These are phyloP conservation scores for Globisporangium irregulare DNA, from an alignment of 352 stramenopile genomes.

Conservation along the genomic window DNA sequence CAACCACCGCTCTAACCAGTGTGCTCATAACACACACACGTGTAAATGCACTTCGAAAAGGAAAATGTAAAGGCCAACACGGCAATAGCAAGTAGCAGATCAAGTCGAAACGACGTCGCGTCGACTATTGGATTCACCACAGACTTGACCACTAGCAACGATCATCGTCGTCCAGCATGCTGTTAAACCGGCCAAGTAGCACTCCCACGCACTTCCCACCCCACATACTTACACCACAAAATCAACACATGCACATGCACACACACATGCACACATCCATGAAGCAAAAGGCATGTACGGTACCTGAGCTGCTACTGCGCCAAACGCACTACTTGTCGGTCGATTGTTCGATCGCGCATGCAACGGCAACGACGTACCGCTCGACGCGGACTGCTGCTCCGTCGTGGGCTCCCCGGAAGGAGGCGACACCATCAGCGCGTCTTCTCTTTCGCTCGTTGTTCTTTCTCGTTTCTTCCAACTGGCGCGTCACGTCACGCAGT, in stretches of 20 bases:
- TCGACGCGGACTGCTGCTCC: constrained; percentile 2
- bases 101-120: background rate
- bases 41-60: background rate
- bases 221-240: background rate
- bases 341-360: background rate
- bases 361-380: background rate
- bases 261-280: background rate
- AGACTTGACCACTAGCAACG: background rate
- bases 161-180: background rate
- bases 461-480: background rate
- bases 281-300: background rate
- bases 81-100: background rate
- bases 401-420: constrained; percentile 13
- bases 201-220: background rate
- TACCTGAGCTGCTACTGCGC: background rate
- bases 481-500: background rate
- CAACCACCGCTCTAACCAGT: background rate
- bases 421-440: background rate
- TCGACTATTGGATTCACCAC: constrained; percentile 6
- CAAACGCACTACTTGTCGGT: background rate
- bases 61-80: background rate
- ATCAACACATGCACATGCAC: background rate
- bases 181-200: background rate
- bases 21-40: background rate
- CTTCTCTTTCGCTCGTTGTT: background rate